phyloP scores from a whole-genome alignment of 352 stramenopile genomes.

The Phytophthora sansomeana region DNA sequence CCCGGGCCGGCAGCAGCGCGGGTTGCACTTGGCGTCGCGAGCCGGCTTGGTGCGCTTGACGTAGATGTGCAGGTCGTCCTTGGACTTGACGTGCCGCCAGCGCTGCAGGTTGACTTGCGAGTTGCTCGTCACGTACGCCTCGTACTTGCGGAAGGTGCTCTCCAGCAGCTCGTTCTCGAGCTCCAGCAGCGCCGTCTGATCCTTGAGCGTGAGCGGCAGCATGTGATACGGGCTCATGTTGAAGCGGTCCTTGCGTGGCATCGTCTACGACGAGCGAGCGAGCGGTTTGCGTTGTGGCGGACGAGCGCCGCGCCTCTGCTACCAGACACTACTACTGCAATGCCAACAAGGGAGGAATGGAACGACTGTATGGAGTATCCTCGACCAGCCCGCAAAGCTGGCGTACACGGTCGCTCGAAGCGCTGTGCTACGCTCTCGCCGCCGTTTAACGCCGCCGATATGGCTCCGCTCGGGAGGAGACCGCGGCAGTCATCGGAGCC shows the following conservation, averaged over 20 bases:
- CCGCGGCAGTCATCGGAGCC: no score
- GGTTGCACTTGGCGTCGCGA: not conserved
- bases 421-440: constrained; percentile 17
- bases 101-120: constrained; percentile 11
- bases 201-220: constrained; percentile 30
- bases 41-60: not conserved
- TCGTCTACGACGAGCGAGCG: constrained; percentile 27
- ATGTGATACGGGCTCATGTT: constrained; percentile 31
- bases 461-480: constrained; percentile 2
- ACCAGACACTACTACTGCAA: no score
- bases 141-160: constrained; percentile 26
- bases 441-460: not conserved
- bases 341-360: no score
- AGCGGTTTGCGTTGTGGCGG: constrained; percentile 39
- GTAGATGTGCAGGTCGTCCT: constrained; percentile 25
- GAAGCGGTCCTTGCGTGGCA: constrained; percentile 43
- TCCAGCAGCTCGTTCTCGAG: constrained; percentile 9
- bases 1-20: not conserved
- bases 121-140: constrained; percentile 12
- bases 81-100: constrained; percentile 28
- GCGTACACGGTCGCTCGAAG: constrained; percentile 24
- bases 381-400: constrained; percentile 26
- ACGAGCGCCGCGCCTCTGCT: constrained; percentile 16
- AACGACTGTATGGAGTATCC: constrained; percentile 25
- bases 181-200: constrained; percentile 14